Conservation (phyloP, 139 green algal species). For the Zygnema cylindricum region DNA sequence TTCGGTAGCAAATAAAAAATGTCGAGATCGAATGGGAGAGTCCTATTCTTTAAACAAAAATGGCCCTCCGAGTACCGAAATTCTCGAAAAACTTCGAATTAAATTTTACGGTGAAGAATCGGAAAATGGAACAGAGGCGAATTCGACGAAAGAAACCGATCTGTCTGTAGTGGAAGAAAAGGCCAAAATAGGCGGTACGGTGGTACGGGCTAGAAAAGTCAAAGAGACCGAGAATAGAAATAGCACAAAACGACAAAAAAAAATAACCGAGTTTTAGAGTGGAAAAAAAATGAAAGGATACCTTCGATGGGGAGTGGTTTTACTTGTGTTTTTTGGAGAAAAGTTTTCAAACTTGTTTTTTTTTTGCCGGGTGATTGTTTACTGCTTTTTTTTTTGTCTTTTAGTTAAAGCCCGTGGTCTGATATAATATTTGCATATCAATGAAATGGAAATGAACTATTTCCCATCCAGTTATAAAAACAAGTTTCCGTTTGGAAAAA, state of each 20-base stretch:
- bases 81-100: neutral
- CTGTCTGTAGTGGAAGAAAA: neutral
- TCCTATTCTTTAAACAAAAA: conserved; percentile 33
- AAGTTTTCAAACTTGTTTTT: no score
- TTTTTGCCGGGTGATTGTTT: no score
- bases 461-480: no score
- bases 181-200: neutral
- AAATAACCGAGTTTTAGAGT: neutral
- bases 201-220: neutral
- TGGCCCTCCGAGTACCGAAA: neutral
- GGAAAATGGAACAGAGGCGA: neutral
- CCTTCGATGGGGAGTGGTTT: no score
- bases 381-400: no score
- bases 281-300: no score
- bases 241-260: neutral
- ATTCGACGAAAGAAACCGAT: neutral
- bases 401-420: no score
- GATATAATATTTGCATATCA: no score
- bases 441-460: no score
- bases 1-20: conserved; percentile 35
- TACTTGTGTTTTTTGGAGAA: no score
- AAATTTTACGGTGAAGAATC: neutral
- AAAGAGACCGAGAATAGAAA: neutral
- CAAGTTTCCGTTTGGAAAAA: no score
- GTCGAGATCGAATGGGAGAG: conserved; percentile 17